These are phyloP conservation scores for Penicillium digitatum DNA, from an alignment of 2,329 filamentous ascomycete species.

Conservation along the genomic window DNA sequence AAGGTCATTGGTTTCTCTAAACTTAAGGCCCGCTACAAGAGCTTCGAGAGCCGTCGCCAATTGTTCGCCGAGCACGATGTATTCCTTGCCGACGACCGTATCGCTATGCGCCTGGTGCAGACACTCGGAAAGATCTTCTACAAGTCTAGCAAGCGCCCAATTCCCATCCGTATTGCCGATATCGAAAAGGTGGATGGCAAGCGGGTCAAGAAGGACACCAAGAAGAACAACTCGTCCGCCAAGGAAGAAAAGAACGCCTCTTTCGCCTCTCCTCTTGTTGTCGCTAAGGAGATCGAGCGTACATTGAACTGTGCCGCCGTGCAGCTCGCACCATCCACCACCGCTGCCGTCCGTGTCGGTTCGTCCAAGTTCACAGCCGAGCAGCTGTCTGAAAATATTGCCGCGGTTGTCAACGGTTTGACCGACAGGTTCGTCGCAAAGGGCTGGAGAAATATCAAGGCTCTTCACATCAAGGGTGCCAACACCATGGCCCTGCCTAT, in stretches of 20 bases:
- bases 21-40: conserved; percentile 82
- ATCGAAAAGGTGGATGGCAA: conserved; percentile 59
- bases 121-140: conserved; percentile 91
- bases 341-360: conserved; percentile 76
- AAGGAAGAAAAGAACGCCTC: conserved; percentile 43
- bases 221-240: conserved; percentile 40
- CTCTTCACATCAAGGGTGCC: conserved; percentile 85
- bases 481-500: conserved; percentile 87
- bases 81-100: conserved; percentile 87
- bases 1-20: conserved; percentile 78
- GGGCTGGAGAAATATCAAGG: conserved; percentile 81
- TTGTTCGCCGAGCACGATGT: conserved; percentile 83
- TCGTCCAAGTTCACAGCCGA: conserved; percentile 69
- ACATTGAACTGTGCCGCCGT: conserved; percentile 75
- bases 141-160: conserved; percentile 79
- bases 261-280: conserved; percentile 58
- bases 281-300: conserved; percentile 77
- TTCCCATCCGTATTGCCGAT: conserved; percentile 71
- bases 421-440: conserved; percentile 77
- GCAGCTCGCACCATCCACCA: conserved; percentile 71
- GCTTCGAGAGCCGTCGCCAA: conserved; percentile 82
- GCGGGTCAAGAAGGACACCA: conserved; percentile 55
- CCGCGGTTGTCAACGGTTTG: conserved; percentile 64
- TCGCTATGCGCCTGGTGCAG: conserved; percentile 67
- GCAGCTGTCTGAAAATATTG: conserved; percentile 75